phyloP scores from a whole-genome alignment of 2,329 filamentous ascomycete genomes.

The Colletotrichum tabaci region DNA sequence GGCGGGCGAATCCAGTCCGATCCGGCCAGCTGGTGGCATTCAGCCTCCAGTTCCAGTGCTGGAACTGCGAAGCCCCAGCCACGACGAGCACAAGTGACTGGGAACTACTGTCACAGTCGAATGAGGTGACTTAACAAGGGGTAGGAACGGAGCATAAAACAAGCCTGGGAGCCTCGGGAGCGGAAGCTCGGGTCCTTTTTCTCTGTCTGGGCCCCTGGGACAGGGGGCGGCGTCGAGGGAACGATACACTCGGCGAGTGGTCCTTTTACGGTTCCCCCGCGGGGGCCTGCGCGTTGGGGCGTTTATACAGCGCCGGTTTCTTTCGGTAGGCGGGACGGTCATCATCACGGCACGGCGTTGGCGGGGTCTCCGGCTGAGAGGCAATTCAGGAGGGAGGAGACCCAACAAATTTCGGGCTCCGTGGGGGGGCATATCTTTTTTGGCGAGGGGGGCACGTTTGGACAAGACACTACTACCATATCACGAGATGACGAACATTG shows the following conservation, averaged over 20 bases:
- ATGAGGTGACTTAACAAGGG: not conserved
- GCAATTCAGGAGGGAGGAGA: not conserved
- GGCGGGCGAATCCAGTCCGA: conserved; percentile 17
- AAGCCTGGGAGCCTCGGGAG: not conserved
- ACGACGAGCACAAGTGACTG: not conserved
- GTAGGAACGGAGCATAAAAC: not conserved
- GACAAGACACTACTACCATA: conserved; percentile 7
- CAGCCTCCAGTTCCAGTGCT: conserved; percentile 7
- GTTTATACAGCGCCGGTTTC: conserved; percentile 22
- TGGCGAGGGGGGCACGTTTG: conserved; percentile 31
- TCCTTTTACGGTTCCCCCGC: conserved; percentile 17
- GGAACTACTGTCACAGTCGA: not conserved
- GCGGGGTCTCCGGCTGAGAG: conserved; percentile 32
- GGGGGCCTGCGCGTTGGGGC: conserved; percentile 28
- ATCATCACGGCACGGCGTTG: conserved; percentile 42
- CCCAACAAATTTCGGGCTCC: conserved; percentile 12
- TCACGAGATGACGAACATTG: conserved; percentile 23
- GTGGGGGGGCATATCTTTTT: not conserved
- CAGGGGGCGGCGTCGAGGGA: not conserved
- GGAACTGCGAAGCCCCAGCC: not conserved
- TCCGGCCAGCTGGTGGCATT: conserved; percentile 9
- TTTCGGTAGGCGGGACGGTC: conserved; percentile 21
- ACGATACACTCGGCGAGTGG: conserved; percentile 15
- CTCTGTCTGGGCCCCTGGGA: not conserved
- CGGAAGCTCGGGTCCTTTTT: not conserved